Evolutionary conservation across 2,329 filamentous ascomycete species (phyloP), one percentile per base, ranked within the genome.

Genomic region (Ilyonectria destructans): DNA sequence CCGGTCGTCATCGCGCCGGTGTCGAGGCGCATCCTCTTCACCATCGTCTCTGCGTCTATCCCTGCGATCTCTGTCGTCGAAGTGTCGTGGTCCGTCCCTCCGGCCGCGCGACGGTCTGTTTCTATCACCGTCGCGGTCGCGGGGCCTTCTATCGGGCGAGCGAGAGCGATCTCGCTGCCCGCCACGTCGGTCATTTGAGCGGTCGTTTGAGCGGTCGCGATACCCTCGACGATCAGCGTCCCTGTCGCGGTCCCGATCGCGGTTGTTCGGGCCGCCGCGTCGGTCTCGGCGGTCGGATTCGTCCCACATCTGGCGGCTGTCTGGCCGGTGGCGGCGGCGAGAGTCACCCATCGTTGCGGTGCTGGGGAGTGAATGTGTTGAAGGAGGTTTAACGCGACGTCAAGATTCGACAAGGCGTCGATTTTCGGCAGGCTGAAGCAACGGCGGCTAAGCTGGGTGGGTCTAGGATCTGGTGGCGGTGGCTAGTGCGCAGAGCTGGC

Each of bases 231-330:
- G 72, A 57, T 80, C 77, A 64, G 76, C 62, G 48, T 78, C 77
- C 45, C 80, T 74, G 57, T 79, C 77, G 46, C 75, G 72, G 55
- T 79, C 77, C 4, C 76, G 71, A n/a, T 79, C 74, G 58, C 73
- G 69, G 62, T 70, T 69, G 37, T 69, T 58, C 35, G 70, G 68
- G 17, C 69, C 63, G 45, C 74, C 73, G 46, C 77, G 74, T 31
- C 81, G 79, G 60, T 79, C 79, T 60, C 80, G 80, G 19, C 83
- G 81, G 62, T 85, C 83, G 12, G 84, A 81, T 48, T 87, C 85
- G 69, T 92, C 90, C 88, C 89, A 89, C 85, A 89, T 89, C 59
- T 88, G 84, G 58, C 86, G 86, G 79, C 86, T 89, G 72, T 91
- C 89, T 26, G 78, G 78, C 52, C 81, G 78, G 58, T 79, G 77